Conservation (phyloP, 352 stramenopile species). For the Discostella stelligera region DNA sequence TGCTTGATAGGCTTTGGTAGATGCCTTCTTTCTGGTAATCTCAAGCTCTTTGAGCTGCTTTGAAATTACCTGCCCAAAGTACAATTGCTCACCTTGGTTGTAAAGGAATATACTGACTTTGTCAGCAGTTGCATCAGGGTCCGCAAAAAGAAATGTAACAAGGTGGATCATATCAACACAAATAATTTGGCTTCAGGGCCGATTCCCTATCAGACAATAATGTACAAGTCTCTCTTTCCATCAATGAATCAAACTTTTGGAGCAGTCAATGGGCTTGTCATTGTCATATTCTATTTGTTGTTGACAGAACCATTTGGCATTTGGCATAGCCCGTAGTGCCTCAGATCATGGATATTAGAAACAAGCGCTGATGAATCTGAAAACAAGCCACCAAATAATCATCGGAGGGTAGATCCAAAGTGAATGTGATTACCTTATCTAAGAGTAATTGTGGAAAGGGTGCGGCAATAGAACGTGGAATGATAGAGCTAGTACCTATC, state of each 20-base stretch:
- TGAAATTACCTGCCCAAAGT: neutral
- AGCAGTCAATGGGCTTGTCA: too few species aligned
- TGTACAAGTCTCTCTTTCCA: too few species aligned
- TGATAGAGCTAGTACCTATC: conserved; percentile 33
- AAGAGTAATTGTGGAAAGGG: conserved; percentile 74
- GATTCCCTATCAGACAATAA: too few species aligned
- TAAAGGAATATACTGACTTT: conserved; percentile 3
- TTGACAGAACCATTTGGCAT: too few species aligned
- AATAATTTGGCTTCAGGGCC: neutral
- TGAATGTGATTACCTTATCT: conserved; percentile 50
- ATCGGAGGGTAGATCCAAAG: conserved; percentile 24
- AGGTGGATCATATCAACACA: neutral
- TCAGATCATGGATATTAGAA: too few species aligned
- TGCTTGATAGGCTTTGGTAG: conserved; percentile 5
- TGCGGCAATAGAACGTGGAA: conserved; percentile 60
- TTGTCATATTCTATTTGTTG: too few species aligned
- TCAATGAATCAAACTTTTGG: too few species aligned
- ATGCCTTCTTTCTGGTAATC: too few species aligned
- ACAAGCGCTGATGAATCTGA: neutral
- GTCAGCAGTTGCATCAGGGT: conserved; percentile 9
- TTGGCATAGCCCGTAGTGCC: neutral
- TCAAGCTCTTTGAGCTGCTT: neutral
- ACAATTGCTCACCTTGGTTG: neutral
- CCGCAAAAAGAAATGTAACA: neutral
- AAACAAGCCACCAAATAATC: conserved; percentile 14